These are phyloP conservation scores for Chaetomiaceae sp. DNA, from an alignment of 2,329 filamentous ascomycete species.

Conservation along the genomic window DNA sequence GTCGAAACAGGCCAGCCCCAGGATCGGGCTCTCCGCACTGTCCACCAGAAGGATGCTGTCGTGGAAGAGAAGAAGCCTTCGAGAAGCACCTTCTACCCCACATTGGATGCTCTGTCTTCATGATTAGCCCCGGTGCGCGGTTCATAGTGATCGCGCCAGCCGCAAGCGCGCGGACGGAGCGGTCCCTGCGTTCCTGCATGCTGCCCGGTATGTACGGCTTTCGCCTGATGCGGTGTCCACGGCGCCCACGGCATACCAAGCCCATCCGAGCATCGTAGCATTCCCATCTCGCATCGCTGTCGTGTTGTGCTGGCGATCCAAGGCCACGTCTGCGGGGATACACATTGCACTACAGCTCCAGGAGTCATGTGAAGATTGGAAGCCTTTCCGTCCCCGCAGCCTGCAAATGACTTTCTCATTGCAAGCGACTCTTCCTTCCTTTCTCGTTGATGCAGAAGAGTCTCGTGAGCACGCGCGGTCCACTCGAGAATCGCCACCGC, in stretches of 20 bases:
- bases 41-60: slow-evolving; percentile 3
- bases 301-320: no score
- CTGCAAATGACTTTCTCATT: slow-evolving; percentile 1
- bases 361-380: slow-evolving; percentile 7
- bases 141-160: slow-evolving; percentile 2
- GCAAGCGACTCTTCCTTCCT: slow-evolving; percentile 16
- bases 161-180: background rate
- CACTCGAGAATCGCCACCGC: slow-evolving; percentile 17
- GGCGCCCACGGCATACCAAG: background rate
- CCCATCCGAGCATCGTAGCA: background rate
- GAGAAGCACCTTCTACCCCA: slow-evolving; percentile 24
- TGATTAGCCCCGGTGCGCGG: no score
- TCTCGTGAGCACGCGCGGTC: slow-evolving; percentile 19
- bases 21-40: slow-evolving; percentile 18
- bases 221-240: background rate
- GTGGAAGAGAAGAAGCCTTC: slow-evolving; percentile 20
- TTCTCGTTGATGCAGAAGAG: slow-evolving; percentile 10
- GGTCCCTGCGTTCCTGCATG: no score
- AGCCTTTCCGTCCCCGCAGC: background rate
- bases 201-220: no score
- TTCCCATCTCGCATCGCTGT: background rate
- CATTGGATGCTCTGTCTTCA: background rate
- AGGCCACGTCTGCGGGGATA: no score
- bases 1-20: slow-evolving; percentile 18
- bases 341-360: background rate